Evolutionary conservation across 176 grass and related monocot genomes (phyloP), one percentile per base, ranked within the genome.

Genomic region (Carex scoparia): DNA sequence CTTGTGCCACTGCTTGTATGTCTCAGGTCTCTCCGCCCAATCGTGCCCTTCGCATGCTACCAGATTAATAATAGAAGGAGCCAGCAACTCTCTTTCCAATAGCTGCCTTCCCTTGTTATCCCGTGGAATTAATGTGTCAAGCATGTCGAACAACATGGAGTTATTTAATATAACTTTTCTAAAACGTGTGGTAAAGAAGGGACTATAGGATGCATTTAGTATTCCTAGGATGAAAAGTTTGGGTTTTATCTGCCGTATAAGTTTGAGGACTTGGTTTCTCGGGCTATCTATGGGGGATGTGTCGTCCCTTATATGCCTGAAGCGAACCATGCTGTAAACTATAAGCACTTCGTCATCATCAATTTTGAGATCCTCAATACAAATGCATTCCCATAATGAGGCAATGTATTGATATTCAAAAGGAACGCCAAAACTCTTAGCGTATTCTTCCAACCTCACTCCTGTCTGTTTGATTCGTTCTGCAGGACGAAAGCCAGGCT

Each of bases 371-470:
- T 92, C 84, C 49, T 89, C 59, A 8, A 82, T 67, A 54, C 54
- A 59, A 62, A 92, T 89, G 15, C 61, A 86, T 58, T 92, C 90
- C 87, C 87, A 92, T 38, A 57, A 70, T 42, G 87, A 84, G 18
- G 84, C 80, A 53, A 92, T 92, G 58, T 71, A 84, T 49, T 86
- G 81, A 46, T 89, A 89, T 37, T 89, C 79, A 19, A 91, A 91
- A 33, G 72, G 84, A 9, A 91, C 58, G 7, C 86, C 51, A 37
- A 91, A 91, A 64, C 80, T 69, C 48, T 82, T 69, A 31, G 90
- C 87, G 59, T 92, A 92, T 54, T 89, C 87, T 10, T 69, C 81
- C 14, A 92, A 69, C 59, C 90, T 82, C 15, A 42, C 56, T 48
- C 90, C 87, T 16, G 80, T 87, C 84, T 91, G 79, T 48, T 91